Evolutionary conservation across 768 basidiomycete species (phyloP).

Genomic region (Naganishia vishniacii): DNA sequence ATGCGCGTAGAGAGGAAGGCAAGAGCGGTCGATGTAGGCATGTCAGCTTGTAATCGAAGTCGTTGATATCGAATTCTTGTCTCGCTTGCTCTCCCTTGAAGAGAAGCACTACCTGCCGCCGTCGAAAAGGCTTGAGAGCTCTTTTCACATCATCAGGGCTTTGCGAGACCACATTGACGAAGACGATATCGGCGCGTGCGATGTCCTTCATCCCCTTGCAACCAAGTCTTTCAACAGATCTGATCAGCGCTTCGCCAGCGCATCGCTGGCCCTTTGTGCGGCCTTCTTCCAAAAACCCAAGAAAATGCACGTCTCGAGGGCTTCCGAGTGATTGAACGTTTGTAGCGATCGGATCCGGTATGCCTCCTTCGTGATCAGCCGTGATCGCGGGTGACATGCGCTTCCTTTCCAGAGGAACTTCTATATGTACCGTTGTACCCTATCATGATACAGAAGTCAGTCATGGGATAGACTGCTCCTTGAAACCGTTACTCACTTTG

Average conservation of each 20-base stretch:
- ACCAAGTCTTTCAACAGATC: slow-evolving; percentile 36
- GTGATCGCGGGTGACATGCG: slow-evolving; percentile 9
- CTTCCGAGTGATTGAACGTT: background rate
- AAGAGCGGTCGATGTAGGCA: slow-evolving; percentile 37
- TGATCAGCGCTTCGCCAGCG: slow-evolving; percentile 29
- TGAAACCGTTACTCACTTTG: slow-evolving; percentile 25
- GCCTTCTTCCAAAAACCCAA: slow-evolving; percentile 31
- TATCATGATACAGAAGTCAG: background rate
- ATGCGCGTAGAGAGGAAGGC: slow-evolving; percentile 37
- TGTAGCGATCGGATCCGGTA: slow-evolving; percentile 1
- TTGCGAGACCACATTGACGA: slow-evolving; percentile 35
- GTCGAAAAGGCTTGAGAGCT: slow-evolving; percentile 9
- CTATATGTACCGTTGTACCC: slow-evolving; percentile 35
- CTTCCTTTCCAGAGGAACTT: slow-evolving; percentile 32
- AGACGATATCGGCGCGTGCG: slow-evolving; percentile 36
- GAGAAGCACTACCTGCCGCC: slow-evolving; percentile 37
- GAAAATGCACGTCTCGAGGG: slow-evolving; percentile 32
- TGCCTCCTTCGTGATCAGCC: background rate
- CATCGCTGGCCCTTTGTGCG: slow-evolving; percentile 15
- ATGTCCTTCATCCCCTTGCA: slow-evolving; percentile 30
- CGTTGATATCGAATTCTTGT: slow-evolving; percentile 21
- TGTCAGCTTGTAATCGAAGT: slow-evolving; percentile 26
- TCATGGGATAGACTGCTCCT: background rate
- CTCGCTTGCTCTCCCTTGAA: slow-evolving; percentile 33
- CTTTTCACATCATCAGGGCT: slow-evolving; percentile 8